Conservation (phyloP, 768 basidiomycete genomes). For the Trametes cingulata region DNA sequence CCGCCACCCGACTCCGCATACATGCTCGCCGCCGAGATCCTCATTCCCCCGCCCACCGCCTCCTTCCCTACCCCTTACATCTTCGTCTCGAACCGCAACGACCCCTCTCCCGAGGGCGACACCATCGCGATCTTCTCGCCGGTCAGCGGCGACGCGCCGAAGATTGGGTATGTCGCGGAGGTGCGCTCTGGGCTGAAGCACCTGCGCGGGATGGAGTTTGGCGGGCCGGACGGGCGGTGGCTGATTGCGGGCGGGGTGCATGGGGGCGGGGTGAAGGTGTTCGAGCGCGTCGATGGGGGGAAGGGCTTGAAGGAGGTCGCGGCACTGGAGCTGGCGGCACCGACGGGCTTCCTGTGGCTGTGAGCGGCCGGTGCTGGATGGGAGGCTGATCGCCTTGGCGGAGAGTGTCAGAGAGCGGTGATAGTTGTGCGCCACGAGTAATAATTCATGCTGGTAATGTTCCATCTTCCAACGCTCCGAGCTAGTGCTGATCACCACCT, state of each 20-base stretch:
- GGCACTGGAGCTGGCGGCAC: slow-evolving; percentile 36
- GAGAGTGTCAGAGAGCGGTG: too few species aligned
- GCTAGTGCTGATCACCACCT: too few species aligned
- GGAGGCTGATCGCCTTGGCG: too few species aligned
- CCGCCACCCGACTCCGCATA: slow-evolving; percentile 35
- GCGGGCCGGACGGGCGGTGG: slow-evolving; percentile 61
- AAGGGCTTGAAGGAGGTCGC: slow-evolving; percentile 56
- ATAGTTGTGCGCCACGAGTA: too few species aligned
- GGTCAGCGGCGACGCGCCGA: slow-evolving; percentile 36
- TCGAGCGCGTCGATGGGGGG: slow-evolving; percentile 63
- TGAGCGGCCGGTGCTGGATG: slow-evolving; percentile 16
- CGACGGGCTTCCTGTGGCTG: slow-evolving; percentile 42
- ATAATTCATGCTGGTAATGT: too few species aligned
- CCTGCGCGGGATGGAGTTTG: slow-evolving; percentile 67
- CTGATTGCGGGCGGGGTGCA: slow-evolving; percentile 63
- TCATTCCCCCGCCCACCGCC: slow-evolving; percentile 55
- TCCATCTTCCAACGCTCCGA: too few species aligned
- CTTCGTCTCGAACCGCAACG: slow-evolving; percentile 76
- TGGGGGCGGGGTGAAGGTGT: slow-evolving; percentile 71
- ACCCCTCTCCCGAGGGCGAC: slow-evolving; percentile 69
- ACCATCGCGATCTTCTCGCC: slow-evolving; percentile 69
- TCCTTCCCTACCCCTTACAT: slow-evolving; percentile 58
- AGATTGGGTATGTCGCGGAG: slow-evolving; percentile 56
- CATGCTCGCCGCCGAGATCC: slow-evolving; percentile 71
- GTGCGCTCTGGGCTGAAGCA: slow-evolving; percentile 71